Evolutionary conservation across 2,329 filamentous ascomycete genomes (phyloP), one percentile per base, ranked within the genome.

Genomic region (Aspergillus terreus): DNA sequence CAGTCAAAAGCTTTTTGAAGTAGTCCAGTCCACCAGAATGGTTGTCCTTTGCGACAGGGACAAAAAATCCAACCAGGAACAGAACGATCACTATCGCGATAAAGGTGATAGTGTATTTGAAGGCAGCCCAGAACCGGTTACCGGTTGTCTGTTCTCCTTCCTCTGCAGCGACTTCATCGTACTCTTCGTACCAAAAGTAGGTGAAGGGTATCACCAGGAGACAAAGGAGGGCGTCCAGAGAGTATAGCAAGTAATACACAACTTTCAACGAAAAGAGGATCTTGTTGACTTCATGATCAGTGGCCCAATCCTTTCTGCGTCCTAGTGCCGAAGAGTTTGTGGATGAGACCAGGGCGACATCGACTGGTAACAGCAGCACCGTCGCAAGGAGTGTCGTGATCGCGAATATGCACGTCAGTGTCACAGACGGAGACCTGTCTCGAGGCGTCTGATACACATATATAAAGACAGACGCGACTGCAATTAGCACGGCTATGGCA

Each of bases 151-250:
- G 86, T 27, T 82, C 84, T 30, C 90, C 88, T 54, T 89, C 83
- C 63, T 95, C 89, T 32, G 86, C 81, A 55, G 91, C 91, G 17
- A 92, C 86, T 73, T 96, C 91, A 64, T 96, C 92, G 59, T 95
- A 95, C 71, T 97, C 94, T 70, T 99, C 94, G 65, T 95, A 94
- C 84, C 88, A 96, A 70, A 99, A 99, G 76, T 99, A 99, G 44
- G 92, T 87, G 67, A 99, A 99, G 0, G 94, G 94, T 17, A 97
- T 87, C 42, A 96, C 82, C 15, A 97, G 70, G 43, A 99, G 78
- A 66, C 94, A 99, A 10, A 99, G 82, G 5, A 96, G 69, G 1
- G 91, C 89, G 70, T 99, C 94, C 59, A 96, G 77, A 62, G 89
- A 94, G 76, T 97, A 99, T 0, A 99, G 80, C 0, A 85, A 80